Percentiles rank a stretch among this genome's conserved stretches.
phyloP scores from a whole-genome alignment of 2,329 filamentous ascomycete species.

The Capronia americana region DNA sequence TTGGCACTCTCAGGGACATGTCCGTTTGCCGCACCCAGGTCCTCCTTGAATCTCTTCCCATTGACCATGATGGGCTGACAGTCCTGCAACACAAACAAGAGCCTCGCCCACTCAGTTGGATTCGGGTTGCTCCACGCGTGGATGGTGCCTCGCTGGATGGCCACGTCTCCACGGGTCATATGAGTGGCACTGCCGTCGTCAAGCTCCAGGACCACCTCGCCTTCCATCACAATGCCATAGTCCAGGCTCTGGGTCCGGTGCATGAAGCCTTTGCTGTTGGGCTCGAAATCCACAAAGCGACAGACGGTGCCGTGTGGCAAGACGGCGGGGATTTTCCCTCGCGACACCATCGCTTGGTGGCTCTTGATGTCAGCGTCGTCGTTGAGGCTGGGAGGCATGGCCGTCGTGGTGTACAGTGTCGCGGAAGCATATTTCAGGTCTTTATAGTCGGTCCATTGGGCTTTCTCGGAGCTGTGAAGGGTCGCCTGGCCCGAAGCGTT shows the following conservation, averaged over 20 bases:
- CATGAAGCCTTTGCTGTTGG: slow-evolving; percentile 51
- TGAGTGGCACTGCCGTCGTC: slow-evolving; percentile 56
- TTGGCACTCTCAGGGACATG: no score
- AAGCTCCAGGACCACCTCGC: slow-evolving; percentile 57
- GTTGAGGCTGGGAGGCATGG: slow-evolving; percentile 11
- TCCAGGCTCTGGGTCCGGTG: slow-evolving; percentile 62
- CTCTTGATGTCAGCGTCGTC: slow-evolving; percentile 21
- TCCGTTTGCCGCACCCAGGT: slow-evolving; percentile 9
- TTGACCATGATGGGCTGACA: slow-evolving; percentile 22
- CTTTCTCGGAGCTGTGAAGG: no score
- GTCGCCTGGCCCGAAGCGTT: no score
- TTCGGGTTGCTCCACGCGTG: slow-evolving; percentile 49
- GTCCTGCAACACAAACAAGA: slow-evolving; percentile 35
- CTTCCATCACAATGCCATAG: slow-evolving; percentile 62
- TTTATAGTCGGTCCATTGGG: no score
- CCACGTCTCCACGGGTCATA: slow-evolving; percentile 60
- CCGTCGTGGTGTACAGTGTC: no score
- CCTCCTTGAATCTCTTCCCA: slow-evolving; percentile 28
- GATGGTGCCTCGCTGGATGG: slow-evolving; percentile 57
- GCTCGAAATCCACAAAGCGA: slow-evolving; percentile 53
- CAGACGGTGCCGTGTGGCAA: slow-evolving; percentile 22
- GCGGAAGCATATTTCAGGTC: no score
- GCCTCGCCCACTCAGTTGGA: slow-evolving; percentile 31
- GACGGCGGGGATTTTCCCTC: slow-evolving; percentile 10
- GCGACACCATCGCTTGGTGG: slow-evolving; percentile 8